Conservation (phyloP, 2,329 filamentous ascomycete genomes). For the Gnomoniopsis sp. region DNA sequence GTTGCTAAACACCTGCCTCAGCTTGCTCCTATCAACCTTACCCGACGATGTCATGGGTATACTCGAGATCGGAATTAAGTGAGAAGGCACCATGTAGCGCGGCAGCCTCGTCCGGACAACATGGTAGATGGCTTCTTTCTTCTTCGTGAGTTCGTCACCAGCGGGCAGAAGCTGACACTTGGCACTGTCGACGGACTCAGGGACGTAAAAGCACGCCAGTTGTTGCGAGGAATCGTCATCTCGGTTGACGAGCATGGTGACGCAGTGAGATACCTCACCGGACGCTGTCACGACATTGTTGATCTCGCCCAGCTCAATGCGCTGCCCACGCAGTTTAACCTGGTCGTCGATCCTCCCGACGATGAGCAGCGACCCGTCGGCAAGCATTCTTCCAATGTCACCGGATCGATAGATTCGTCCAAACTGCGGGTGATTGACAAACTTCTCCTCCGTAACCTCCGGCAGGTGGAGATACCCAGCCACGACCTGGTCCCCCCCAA, state of each 20-base stretch:
- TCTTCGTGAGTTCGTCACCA: constrained; percentile 25
- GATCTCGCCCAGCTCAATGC: constrained; percentile 77
- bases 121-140: constrained; percentile 48
- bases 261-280: constrained; percentile 54
- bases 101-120: constrained; percentile 57
- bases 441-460: constrained; percentile 60
- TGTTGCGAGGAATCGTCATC: constrained; percentile 37
- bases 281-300: constrained; percentile 57
- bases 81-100: constrained; percentile 74
- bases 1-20: constrained; percentile 45
- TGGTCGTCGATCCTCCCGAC: constrained; percentile 73
- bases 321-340: constrained; percentile 76
- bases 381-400: constrained; percentile 75
- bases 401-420: constrained; percentile 80
- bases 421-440: constrained; percentile 64
- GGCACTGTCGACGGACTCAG: constrained; percentile 24
- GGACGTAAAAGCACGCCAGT: constrained; percentile 69
- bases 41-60: constrained; percentile 73
- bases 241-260: constrained; percentile 55
- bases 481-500: constrained; percentile 79
- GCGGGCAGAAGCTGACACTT: constrained; percentile 36
- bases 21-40: constrained; percentile 62
- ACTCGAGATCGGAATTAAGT: constrained; percentile 64
- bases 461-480: constrained; percentile 69
- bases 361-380: constrained; percentile 72